Conservation (phyloP, 148 eudicot species). For the Heliosperma pusillum region DNA sequence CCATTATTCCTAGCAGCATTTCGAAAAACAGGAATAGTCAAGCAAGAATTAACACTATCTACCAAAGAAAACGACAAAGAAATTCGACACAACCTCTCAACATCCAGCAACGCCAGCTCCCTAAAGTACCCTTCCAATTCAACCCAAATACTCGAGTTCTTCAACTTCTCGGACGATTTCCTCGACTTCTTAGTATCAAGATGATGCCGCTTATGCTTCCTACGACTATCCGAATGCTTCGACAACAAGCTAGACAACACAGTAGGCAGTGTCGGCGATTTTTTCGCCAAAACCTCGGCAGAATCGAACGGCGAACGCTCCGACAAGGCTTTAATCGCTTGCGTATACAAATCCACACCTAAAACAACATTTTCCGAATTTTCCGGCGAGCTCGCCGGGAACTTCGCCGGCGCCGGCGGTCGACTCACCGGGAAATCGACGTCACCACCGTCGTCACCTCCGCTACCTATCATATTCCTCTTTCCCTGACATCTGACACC, state of each 20-base stretch:
- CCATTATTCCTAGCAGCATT: constrained; percentile 22
- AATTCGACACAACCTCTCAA: constrained; percentile 51
- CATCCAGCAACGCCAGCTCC: constrained; percentile 54
- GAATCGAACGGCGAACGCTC: constrained; percentile 80
- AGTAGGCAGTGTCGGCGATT: constrained; percentile 50
- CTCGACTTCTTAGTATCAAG: constrained; percentile 46
- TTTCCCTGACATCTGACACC: constrained; percentile 55
- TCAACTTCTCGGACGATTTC: constrained; percentile 40
- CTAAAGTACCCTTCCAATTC: constrained; percentile 78
- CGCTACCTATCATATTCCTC: constrained; percentile 60
- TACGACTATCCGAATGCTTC: constrained; percentile 58
- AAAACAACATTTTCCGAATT: not conserved
- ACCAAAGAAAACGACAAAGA: constrained; percentile 28
- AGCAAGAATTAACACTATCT: constrained; percentile 32
- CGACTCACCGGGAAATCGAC: constrained; percentile 40
- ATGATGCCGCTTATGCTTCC: constrained; percentile 66
- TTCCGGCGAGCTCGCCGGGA: constrained; percentile 26
- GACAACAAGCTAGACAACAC: constrained; percentile 54
- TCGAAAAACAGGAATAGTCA: constrained; percentile 42
- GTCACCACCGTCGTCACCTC: constrained; percentile 57
- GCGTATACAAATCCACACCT: constrained; percentile 56
- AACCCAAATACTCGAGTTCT: constrained; percentile 47
- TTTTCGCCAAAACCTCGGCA: constrained; percentile 44
- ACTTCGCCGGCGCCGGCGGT: constrained; percentile 29
- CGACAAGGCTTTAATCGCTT: constrained; percentile 65